Base-by-base conservation (phyloP, 2,329 filamentous ascomycete species). In the Iodosphaeria phyllophila region DNA sequence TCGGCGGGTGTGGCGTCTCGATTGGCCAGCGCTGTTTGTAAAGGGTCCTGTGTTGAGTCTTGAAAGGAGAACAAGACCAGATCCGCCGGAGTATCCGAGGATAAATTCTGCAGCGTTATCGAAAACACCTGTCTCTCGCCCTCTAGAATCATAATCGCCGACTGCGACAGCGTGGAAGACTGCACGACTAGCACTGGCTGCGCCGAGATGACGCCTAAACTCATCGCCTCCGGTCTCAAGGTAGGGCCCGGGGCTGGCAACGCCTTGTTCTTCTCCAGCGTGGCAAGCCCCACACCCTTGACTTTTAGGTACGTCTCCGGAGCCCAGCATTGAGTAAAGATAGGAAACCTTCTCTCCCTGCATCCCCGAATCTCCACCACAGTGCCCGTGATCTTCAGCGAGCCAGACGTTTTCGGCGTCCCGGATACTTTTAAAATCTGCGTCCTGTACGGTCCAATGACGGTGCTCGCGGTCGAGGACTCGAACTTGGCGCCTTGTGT, bases 141-240 rank as follows among this genome's bases (percentile, higher is more conserved):
- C 51, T 95, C 86, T 5, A 98, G 58, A 8, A 98, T 64, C 83
- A 92, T 93, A 18, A 92, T 56, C 7, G 82, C 78, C 13, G 77
- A 79, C 40, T 93, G 84, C 1, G 76, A 68, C 2, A 93, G 59
- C 8, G 75, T 80, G 4, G 74, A 76, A 6, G 73, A 73, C 40
- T 78, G 74, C 12, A 93, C 62, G 3, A 72, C 54, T 4, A 95
- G 54, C 4, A 79, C 52, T 5, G 89, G 89, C 43, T 93, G 82
- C 22, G 70, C 58, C 3, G 71, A 61, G 29, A 93, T 83, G 13
- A 92, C 79, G 26, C 67, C 80, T 20, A 91, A 59, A 13, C 60
- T 57, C 23, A 84, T 43, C 5, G 46, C 54, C 20, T 60, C 54
- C 2, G 58, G 43, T 29, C 56, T 69, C 11, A 60, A 52, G 2